Evolutionary conservation across 2,329 filamentous ascomycete species (phyloP).

Genomic region (Penicillium sp.): DNA sequence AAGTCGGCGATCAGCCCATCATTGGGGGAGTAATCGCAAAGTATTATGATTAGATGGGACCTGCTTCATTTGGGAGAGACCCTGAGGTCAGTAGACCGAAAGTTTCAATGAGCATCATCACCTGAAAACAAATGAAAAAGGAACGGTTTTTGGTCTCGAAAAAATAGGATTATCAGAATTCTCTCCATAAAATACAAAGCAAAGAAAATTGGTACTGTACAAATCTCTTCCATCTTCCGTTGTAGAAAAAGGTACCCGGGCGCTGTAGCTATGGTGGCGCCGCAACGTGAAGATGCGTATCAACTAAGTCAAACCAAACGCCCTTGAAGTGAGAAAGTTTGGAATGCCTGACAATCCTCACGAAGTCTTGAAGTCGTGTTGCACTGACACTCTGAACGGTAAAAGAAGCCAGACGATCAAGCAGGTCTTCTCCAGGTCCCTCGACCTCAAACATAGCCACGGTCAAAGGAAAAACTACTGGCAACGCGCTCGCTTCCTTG

Average conservation of each 20-base stretch:
- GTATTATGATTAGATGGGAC: slow-evolving; percentile 13
- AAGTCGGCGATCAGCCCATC: slow-evolving; percentile 19
- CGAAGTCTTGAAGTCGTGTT: slow-evolving; percentile 20
- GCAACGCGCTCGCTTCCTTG: slow-evolving; percentile 18
- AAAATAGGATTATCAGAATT: too few relatives aligned
- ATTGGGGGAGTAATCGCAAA: slow-evolving; percentile 19
- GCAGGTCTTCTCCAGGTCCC: slow-evolving; percentile 20
- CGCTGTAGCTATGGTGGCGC: slow-evolving; percentile 17
- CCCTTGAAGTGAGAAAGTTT: slow-evolving; percentile 20
- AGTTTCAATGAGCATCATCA: too few relatives aligned
- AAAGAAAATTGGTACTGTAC: slow-evolving; percentile 1
- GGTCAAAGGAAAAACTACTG: slow-evolving; percentile 25
- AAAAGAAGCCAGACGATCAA: slow-evolving; percentile 21
- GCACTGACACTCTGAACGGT: slow-evolving; percentile 20
- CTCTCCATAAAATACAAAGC: background rate
- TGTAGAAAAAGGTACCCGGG: slow-evolving; percentile 7
- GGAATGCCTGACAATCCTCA: slow-evolving; percentile 20
- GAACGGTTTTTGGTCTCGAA: too few relatives aligned
- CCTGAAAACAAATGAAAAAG: too few relatives aligned
- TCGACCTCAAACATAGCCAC: slow-evolving; percentile 27
- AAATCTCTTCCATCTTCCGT: background rate
- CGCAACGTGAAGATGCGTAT: slow-evolving; percentile 23
- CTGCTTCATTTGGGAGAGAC: background rate
- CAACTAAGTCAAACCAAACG: slow-evolving; percentile 27
- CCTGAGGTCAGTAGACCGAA: background rate